Percentiles rank a stretch among this genome's conserved stretches.
These are phyloP conservation scores for Komagataella kurtzmanii DNA, from an alignment of 805 yeast species.

Conservation along the genomic window DNA sequence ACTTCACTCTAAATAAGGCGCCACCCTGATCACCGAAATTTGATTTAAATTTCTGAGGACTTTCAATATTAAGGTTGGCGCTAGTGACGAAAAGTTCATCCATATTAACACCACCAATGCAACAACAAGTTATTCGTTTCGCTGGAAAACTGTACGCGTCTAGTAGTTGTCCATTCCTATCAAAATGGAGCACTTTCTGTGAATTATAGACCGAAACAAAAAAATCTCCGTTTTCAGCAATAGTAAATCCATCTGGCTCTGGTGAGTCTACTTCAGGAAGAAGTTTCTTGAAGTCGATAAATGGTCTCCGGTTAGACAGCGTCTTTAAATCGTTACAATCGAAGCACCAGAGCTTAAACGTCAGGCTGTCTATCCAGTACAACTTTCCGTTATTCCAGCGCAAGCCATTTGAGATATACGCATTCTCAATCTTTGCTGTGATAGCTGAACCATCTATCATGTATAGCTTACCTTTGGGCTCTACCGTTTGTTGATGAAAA, in stretches of 20 bases:
- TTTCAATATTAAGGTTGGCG: conserved; percentile 39
- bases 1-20: conserved; percentile 32
- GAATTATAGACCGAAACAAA: conserved; percentile 61
- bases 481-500: conserved; percentile 10
- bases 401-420: conserved; percentile 61
- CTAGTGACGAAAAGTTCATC: conserved; percentile 57
- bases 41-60: conserved; percentile 14
- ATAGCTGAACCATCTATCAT: conserved; percentile 19
- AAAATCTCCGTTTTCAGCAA: conserved; percentile 39
- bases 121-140: conserved; percentile 47
- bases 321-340: conserved; percentile 24
- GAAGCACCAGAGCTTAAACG: conserved; percentile 31
- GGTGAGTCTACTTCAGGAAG: conserved; percentile 18
- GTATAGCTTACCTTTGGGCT: conserved; percentile 43
- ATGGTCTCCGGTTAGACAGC: conserved; percentile 21
- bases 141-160: conserved; percentile 46
- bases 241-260: conserved; percentile 75
- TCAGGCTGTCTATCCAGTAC: conserved; percentile 41
- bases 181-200: conserved; percentile 38
- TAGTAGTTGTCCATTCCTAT: conserved; percentile 33
- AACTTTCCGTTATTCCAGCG: conserved; percentile 34
- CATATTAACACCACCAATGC: conserved; percentile 46
- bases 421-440: conserved; percentile 21
- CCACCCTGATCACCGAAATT: conserved; percentile 42
- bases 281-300: conserved; percentile 21